Base-by-base conservation (phyloP, 1,284 basidiomycete species). In the Leucoagaricus sp. region DNA sequence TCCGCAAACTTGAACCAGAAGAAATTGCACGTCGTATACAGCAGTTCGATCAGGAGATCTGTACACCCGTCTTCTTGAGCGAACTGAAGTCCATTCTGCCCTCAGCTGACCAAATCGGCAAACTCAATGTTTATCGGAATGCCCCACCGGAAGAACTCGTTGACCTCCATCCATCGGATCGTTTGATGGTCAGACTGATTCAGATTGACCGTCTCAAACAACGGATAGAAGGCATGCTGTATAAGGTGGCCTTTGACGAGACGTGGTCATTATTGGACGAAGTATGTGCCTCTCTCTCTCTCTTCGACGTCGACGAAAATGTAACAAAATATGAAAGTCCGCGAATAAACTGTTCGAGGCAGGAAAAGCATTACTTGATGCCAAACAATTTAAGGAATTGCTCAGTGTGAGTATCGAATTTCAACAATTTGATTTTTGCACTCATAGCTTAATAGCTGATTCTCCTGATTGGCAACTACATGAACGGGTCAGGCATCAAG, bases 401-500 rank as follows among this genome's bases (percentile, higher is more conserved):
- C 82, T 94, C 44, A 92, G 85, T 63, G 92, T 93, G 66, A 62
- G 85, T 61, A 41, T 31, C 17, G 10, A 12, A 29, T 15, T 10
- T 60, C 8, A n/a, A 47, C 23, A 25, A 33, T 61, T 51, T 36
- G 40, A 67, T 48, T 41, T 21, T 15, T 8, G 40, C 46, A 44
- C 50, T 59, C 69, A 28, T 66, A 49, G 58, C 23, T 19, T 49
- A 48, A 6, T 60, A 94, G 91, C 80, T 98, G 46, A 96, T 99
- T 62, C 84, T 99, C 10, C 83, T 97, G 64, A 87, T 99, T 67
- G 96, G 96, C 60, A 99, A 99, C 72, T 99, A 94, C 71, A 94
- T 99, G 86, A 99, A 99, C 69, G 94, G 95, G 23, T 93, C 94
- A 41, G 95, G 96, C 60, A 85, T 95, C 66, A 98, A 98, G 70